Base-by-base conservation (phyloP, 1,284 basidiomycete genomes). In the Apiotrichum gracile region DNA sequence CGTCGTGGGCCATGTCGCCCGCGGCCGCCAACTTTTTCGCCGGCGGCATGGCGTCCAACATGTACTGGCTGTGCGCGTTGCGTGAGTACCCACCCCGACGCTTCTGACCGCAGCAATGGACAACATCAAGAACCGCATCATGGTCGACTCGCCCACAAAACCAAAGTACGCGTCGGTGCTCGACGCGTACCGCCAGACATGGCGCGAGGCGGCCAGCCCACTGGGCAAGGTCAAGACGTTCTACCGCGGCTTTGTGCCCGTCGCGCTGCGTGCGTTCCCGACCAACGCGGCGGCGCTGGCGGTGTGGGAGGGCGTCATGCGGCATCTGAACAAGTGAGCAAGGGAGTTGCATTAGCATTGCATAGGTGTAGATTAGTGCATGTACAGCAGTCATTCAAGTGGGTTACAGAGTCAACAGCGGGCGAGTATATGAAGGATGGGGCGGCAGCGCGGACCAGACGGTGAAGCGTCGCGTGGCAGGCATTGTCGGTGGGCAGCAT, bases 251-350 rank as follows among this genome's bases (percentile, higher is more conserved):
- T 70, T 72, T 38, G 65, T 74, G 1, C 74, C 74, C 7, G 72
- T 74, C 24, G 68, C 69, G 1, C 54, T 76, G 10, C 54, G 74
- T 25, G 74, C 74, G 2, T 74, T 74, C 58, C 74, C 74, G 1
- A 74, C 73, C 0, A 76, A 76, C 51, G 74, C 74, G 5, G 72
- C 74, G 7, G 74, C 74, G 10, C 57, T 76, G 37, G 67, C 70
- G 3, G 74, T 76, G 4, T 76, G 73, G 71, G 74, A 76, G 54
- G 68, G 62, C 4, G 68, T 73, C 5, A 76, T 76, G 74, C 54
- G 71, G 5, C 27, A 45, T 19, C 21, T 45, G 19, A 45, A 45
- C 43, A 45, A 45, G 43, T 45, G 19, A 21, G 19, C 31, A 31
- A 31, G 27, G 27, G 12, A 31, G 31, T 2, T 13, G 31, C 31